Evolutionary conservation across 78 protist species (phyloP).

Genomic region (Guillardia theta): DNA sequence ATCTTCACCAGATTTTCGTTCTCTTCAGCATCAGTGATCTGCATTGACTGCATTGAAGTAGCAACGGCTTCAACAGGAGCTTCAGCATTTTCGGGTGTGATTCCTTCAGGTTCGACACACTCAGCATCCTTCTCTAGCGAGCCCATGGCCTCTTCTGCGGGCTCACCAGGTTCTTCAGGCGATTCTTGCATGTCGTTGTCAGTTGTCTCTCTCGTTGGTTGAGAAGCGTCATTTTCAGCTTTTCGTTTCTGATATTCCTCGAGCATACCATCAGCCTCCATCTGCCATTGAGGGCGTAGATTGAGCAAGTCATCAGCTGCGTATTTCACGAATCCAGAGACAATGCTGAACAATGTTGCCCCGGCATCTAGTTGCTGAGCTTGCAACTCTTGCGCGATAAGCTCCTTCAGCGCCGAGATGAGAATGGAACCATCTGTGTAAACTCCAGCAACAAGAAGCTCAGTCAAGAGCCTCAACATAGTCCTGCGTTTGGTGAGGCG

Average conservation of each 20-base stretch:
- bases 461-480: not conserved
- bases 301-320: not conserved
- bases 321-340: not conserved
- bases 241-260: too few relatives aligned
- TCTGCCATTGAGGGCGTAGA: not conserved
- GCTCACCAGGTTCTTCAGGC: too few relatives aligned
- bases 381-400: not conserved
- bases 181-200: too few relatives aligned
- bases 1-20: too few relatives aligned
- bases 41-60: too few relatives aligned
- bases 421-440: not conserved
- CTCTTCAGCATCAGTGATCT: too few relatives aligned
- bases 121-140: too few relatives aligned
- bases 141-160: not conserved
- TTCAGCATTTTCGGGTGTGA: too few relatives aligned
- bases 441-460: not conserved
- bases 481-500: constrained; percentile 4
- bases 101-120: too few relatives aligned
- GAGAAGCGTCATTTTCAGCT: too few relatives aligned
- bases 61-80: too few relatives aligned
- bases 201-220: too few relatives aligned
- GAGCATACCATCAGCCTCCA: not conserved
- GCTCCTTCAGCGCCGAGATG: not conserved
- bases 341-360: not conserved
- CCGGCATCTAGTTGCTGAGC: not conserved